A percentile compares a stretch with the other conserved stretches of the same genome.
Conservation (phyloP, 306 rosid genomes). For the Pyrus betulifolia region DNA sequence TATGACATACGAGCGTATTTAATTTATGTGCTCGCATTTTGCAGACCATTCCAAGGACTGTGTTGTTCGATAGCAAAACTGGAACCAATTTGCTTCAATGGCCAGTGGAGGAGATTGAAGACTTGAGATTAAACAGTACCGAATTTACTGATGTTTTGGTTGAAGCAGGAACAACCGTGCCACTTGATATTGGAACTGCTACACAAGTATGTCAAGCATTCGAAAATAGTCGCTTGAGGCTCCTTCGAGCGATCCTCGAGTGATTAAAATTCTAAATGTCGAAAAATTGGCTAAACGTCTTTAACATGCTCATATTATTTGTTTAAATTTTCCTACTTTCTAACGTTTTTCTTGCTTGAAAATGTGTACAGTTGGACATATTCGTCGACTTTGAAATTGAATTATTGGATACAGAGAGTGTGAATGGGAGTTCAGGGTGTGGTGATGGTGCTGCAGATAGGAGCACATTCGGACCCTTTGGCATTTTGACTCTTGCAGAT, state of each 20-base stretch:
- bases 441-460: constrained; percentile 57
- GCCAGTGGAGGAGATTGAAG: constrained; percentile 86
- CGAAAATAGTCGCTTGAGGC: background rate
- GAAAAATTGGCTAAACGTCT: background rate
- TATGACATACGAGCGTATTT: background rate
- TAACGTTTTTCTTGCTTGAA: background rate
- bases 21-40: background rate
- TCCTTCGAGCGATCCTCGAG: background rate
- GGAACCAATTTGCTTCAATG: constrained; percentile 57
- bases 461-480: constrained; percentile 70
- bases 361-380: constrained; percentile 53
- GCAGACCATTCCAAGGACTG: constrained; percentile 73
- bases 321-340: background rate
- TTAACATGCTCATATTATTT: background rate
- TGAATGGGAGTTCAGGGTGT: constrained; percentile 32
- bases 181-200: constrained; percentile 50
- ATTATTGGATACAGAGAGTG: constrained; percentile 6
- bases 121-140: constrained; percentile 40
- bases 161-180: constrained; percentile 55
- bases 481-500: constrained; percentile 63
- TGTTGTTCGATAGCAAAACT: constrained; percentile 58
- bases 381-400: constrained; percentile 62
- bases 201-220: constrained; percentile 47
- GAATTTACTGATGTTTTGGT: constrained; percentile 44
- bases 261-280: background rate